A percentile compares a stretch with the other conserved stretches of the same genome.
These are phyloP conservation scores for Tuber melanosporum DNA, from an alignment of 495 filamentous ascomycete species.

Conservation along the genomic window DNA sequence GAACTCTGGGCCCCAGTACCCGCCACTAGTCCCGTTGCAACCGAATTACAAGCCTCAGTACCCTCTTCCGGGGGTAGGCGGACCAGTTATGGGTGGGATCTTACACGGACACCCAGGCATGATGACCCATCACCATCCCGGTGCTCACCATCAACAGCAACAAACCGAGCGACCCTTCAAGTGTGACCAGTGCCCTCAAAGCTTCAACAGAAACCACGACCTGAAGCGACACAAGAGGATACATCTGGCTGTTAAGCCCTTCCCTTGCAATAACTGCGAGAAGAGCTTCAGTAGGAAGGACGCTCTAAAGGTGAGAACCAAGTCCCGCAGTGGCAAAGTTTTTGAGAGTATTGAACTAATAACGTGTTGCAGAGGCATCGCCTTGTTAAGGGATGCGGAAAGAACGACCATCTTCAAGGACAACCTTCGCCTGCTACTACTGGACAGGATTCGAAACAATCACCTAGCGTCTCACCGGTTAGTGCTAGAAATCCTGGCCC, in stretches of 20 bases:
- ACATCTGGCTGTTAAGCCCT: constrained; percentile 91
- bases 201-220: constrained; percentile 96
- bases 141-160: constrained; percentile 44
- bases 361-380: constrained; percentile 64
- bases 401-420: constrained; percentile 41
- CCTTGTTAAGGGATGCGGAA: constrained; percentile 88
- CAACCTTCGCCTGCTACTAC: constrained; percentile 8
- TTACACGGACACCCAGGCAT: constrained; percentile 31
- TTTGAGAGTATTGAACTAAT: constrained; percentile 36
- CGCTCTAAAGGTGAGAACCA: constrained; percentile 74
- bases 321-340: constrained; percentile 18
- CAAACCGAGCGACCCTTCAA: constrained; percentile 84
- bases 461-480: constrained; percentile 28
- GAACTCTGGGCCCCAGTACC: constrained; percentile 29
- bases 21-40: constrained; percentile 33
- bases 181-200: constrained; percentile 84
- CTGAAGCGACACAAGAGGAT: constrained; percentile 93
- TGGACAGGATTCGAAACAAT: constrained; percentile 30
- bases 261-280: constrained; percentile 82
- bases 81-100: constrained; percentile 31
- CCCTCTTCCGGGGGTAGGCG: constrained; percentile 36
- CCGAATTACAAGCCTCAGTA: constrained; percentile 39
- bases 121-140: constrained; percentile 43
- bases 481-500: constrained; percentile 22
- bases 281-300: constrained; percentile 98